Base-by-base conservation (phyloP, 495 filamentous ascomycete species). In the Aspergillus ostianus region DNA sequence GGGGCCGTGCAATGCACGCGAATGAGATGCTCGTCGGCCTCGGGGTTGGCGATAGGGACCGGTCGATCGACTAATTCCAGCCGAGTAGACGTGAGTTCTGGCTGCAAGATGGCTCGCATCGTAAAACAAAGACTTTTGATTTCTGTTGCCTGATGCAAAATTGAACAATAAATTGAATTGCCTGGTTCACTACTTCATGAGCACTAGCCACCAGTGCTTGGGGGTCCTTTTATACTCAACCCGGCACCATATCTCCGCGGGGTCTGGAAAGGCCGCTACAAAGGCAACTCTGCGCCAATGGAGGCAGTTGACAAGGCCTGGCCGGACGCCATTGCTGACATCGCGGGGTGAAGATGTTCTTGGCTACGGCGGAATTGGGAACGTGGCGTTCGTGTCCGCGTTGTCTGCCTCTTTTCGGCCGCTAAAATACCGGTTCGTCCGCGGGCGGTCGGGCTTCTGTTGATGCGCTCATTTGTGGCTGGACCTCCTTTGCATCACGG, bases 1-100 rank as follows among this genome's bases (percentile, higher is more conserved):
- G 81, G 78, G 8, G 82, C 68, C 44, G 73, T 70, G 50, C 78
- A 69, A 52, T 80, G 72, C 13, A 83, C 79, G 51, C 74, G 75
- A 66, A 87, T 79, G 29, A 86, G 76, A 60, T 84, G 80, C 56
- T 84, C 78, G 47, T 57, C 23, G 17, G 44, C 47, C 6, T 47
- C 29, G 3, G 41, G 58, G 55, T 65, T 48, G 10, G 71, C 61
- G 12, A 59, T 61, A 20, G 74, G 63, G 53, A 65, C 0, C 60
- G 73, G 56, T 64, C 23, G 20, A 32, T 53, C 30, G 13, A 46
- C 57, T 15, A 68, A 58, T 5, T 57, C 55, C 45, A 56, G 23
- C 4, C 45, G 50, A 7, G 58, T 45, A 30, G 64, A 62, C 32
- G 48, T 12, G 50, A 60, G 29, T 29, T 44, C 23, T 0, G 60